Evolutionary conservation across 208 protist species (phyloP), one percentile per base, ranked within the genome.

Genomic region (Trypanosoma vivax): DNA sequence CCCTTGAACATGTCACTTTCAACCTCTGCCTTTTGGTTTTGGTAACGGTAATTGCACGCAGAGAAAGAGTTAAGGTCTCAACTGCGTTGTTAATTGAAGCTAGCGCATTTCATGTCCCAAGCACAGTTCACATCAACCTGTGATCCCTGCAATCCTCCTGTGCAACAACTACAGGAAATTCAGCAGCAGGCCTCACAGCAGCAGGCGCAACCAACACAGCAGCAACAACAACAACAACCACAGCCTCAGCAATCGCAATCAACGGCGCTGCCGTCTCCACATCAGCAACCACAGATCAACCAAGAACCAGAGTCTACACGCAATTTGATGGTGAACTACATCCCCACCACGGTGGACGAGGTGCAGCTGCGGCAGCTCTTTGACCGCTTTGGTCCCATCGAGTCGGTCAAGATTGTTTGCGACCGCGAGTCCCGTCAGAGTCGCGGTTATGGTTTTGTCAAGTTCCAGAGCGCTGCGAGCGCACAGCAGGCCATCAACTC

Each of bases 241-340:
- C 50, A 27, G 47, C 72, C 65, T 52, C 66, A 63, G 62, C 55
- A 58, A 52, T 49, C 37, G 33, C 55, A 57, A 33, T 70, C 71
- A 49, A n/a, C 23, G 21, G 21, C 23, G 29, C 27, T 4, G 27
- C 47, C 21, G 14, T 6, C 21, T 25, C 47, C 39, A 59, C 67
- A 66, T 54, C 24, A 14, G 29, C 57, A 35, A 62, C 57, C 34
- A 67, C 54, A 49, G 41, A 28, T 79, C 74, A 75, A 76, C 58
- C 53, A 60, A 11, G 84, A 92, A 50, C 78, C 84, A 14, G 80
- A 88, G 56, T 50, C 64, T 18, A 51, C 81, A 53, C 84, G 84
- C 62, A 92, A 92, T 68, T 70, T 92, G 38, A 92, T 92, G 75
- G 84, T 92, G 62, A 92, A 92, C 70, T 92, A 92, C 70, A 87